phyloP scores from a whole-genome alignment of 2,329 filamentous ascomycete species.

The Aspergillus ruber region DNA sequence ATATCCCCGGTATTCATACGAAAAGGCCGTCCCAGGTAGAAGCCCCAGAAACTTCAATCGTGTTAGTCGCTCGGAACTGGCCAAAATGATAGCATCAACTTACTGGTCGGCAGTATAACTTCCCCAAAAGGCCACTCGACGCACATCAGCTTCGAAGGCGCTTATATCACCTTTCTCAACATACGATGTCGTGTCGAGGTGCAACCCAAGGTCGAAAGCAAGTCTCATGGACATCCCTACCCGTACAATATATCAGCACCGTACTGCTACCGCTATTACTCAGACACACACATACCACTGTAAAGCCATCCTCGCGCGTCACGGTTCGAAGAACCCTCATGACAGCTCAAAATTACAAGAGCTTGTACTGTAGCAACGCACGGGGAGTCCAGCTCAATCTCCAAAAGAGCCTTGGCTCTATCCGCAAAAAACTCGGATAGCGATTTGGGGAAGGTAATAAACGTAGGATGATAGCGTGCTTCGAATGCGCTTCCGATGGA shows the following conservation, averaged over 20 bases:
- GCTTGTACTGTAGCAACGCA: slow-evolving; percentile 45
- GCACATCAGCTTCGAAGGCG: slow-evolving; percentile 33
- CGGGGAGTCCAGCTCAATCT: slow-evolving; percentile 44
- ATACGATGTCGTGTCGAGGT: slow-evolving; percentile 36
- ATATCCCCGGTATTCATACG: slow-evolving; percentile 37
- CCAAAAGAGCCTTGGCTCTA: slow-evolving; percentile 40
- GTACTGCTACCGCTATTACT: not conserved
- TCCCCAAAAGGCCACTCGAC: slow-evolving; percentile 39
- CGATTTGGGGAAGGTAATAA: slow-evolving; percentile 34
- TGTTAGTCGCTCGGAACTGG: not conserved
- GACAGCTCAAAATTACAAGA: slow-evolving; percentile 39
- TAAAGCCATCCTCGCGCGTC: slow-evolving; percentile 45
- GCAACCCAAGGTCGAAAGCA: slow-evolving; percentile 40
- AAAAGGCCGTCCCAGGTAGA: slow-evolving; percentile 39
- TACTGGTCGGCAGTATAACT: slow-evolving; percentile 38
- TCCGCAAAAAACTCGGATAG: slow-evolving; percentile 35
- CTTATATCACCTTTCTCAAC: slow-evolving; percentile 35
- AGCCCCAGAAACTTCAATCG: slow-evolving; percentile 34
- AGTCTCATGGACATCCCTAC: slow-evolving; percentile 41
- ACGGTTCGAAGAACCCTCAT: slow-evolving; percentile 39
- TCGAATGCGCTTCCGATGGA: slow-evolving; percentile 41
- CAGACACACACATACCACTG: slow-evolving; percentile 30
- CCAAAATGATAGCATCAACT: slow-evolving; percentile 6
- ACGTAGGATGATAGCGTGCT: slow-evolving; percentile 37
- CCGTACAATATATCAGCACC: not conserved